These are phyloP conservation scores for Phytophthora kernoviae DNA, from an alignment of 352 stramenopile species.

Conservation along the genomic window DNA sequence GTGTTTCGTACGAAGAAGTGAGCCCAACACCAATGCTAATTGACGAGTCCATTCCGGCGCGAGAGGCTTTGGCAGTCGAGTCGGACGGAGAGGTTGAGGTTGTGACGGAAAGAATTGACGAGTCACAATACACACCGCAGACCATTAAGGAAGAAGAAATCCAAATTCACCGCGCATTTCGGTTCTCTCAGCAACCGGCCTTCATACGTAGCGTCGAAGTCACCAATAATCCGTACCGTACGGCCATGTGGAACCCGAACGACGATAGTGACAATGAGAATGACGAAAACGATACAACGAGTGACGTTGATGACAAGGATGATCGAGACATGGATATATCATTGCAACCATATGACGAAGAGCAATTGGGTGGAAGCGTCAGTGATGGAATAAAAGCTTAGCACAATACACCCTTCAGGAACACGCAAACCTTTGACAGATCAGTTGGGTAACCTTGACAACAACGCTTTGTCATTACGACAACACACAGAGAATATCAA, in stretches of 20 bases:
- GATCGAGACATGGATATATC: conserved; percentile 17
- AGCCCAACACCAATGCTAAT: conserved; percentile 1
- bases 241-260: conserved; percentile 41
- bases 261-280: conserved; percentile 51
- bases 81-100: conserved; percentile 1
- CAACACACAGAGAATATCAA: conserved; percentile 2
- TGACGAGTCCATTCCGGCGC: conserved; percentile 3
- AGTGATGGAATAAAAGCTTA: neutral
- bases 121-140: conserved; percentile 10
- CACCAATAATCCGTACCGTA: conserved; percentile 45
- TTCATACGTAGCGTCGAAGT: conserved; percentile 41
- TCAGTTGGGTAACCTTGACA: conserved; percentile 8
- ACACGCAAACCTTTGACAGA: conserved; percentile 1
- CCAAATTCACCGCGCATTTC: conserved; percentile 33
- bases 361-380: neutral
- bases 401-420: neutral
- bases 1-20: conserved; percentile 3
- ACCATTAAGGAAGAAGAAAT: conserved; percentile 19
- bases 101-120: neutral
- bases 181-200: conserved; percentile 52
- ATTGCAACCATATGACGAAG: conserved; percentile 13
- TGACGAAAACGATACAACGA: conserved; percentile 3
- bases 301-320: neutral
- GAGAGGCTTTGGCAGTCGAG: neutral
- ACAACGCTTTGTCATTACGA: conserved; percentile 3